Evolutionary conservation across 1,139 yeast species (phyloP).

Genomic region (Meyerozyma elateridarum): DNA sequence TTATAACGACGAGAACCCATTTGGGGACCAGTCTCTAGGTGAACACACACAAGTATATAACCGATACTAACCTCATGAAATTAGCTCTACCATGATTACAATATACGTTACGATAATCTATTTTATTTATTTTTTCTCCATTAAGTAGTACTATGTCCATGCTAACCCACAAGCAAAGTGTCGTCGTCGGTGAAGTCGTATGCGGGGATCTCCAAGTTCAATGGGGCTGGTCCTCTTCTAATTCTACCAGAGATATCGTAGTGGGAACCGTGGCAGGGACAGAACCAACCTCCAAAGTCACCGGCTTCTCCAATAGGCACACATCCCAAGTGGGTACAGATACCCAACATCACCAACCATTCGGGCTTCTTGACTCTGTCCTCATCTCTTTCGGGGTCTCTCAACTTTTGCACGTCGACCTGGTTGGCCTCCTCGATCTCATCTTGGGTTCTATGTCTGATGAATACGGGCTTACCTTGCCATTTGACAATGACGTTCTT

Average conservation of each 20-base stretch:
- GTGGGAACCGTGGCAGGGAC: slow-evolving; percentile 99
- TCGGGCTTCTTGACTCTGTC: slow-evolving; percentile 96
- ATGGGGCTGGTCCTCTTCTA: slow-evolving; percentile 99
- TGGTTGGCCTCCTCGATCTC: slow-evolving; percentile 94
- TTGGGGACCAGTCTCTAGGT: slow-evolving; percentile 1
- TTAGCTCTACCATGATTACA: too few species aligned
- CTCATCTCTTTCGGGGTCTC: slow-evolving; percentile 92
- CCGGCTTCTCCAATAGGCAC: slow-evolving; percentile 99
- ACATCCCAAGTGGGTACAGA: slow-evolving; percentile 99
- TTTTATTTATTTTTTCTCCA: neutral
- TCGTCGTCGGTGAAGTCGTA: slow-evolving; percentile 79
- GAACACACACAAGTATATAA: neutral
- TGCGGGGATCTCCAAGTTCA: slow-evolving; percentile 93
- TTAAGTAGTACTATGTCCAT: neutral
- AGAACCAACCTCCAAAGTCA: slow-evolving; percentile 99
- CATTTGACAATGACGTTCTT: slow-evolving; percentile 97
- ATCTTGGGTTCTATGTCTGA: slow-evolving; percentile 93
- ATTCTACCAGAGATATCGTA: slow-evolving; percentile 99
- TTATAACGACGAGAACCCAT: slow-evolving; percentile 1
- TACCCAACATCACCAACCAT: slow-evolving; percentile 99
- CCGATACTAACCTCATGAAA: too few species aligned
- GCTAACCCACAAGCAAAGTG: slow-evolving; percentile 67
- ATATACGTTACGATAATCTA: neutral
- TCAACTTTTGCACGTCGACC: slow-evolving; percentile 67
- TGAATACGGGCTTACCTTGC: slow-evolving; percentile 99